A percentile compares a stretch with the other conserved stretches of the same genome.
phyloP scores from a whole-genome alignment of 2,329 filamentous ascomycete species.

The Hypoxylon sp. region DNA sequence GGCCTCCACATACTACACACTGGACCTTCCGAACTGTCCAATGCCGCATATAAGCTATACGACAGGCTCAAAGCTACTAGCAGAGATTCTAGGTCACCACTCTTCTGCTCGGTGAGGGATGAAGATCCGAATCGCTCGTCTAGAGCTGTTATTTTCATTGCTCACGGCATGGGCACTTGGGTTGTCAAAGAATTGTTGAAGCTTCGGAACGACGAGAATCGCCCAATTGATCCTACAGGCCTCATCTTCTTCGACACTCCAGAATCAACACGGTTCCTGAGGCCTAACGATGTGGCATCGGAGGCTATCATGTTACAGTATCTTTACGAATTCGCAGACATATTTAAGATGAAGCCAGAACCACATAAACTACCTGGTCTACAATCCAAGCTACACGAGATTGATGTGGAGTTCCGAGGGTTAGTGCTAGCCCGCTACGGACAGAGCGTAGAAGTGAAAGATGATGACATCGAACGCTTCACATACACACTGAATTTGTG shows the following conservation, averaged over 20 bases:
- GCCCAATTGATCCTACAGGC: conserved; percentile 23
- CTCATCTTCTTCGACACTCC: conserved; percentile 33
- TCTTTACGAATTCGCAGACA: conserved; percentile 15
- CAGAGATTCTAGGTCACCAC: conserved; percentile 16
- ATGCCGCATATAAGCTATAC: conserved; percentile 8
- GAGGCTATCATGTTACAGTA: conserved; percentile 8
- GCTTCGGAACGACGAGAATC: not conserved
- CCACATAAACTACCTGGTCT: not conserved
- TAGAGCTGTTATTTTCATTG: conserved; percentile 29
- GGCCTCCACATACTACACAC: conserved; percentile 19
- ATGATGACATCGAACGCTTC: not conserved
- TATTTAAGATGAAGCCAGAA: conserved; percentile 13
- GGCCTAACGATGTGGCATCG: conserved; percentile 12
- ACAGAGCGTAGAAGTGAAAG: conserved; percentile 1
- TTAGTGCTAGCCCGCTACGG: conserved; percentile 18
- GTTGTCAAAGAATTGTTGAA: conserved; percentile 35
- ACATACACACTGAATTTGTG: not conserved
- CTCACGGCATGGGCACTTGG: conserved; percentile 39
- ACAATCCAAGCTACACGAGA: not conserved
- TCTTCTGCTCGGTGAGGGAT: conserved; percentile 5
- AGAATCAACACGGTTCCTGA: not conserved
- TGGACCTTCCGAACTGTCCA: conserved; percentile 6
- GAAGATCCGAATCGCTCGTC: conserved; percentile 6
- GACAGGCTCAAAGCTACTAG: conserved; percentile 5
- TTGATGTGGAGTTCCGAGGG: conserved; percentile 19